Base-by-base conservation (phyloP, 176 grass and related monocot genomes). In the Dendrocalamus sinicus region DNA sequence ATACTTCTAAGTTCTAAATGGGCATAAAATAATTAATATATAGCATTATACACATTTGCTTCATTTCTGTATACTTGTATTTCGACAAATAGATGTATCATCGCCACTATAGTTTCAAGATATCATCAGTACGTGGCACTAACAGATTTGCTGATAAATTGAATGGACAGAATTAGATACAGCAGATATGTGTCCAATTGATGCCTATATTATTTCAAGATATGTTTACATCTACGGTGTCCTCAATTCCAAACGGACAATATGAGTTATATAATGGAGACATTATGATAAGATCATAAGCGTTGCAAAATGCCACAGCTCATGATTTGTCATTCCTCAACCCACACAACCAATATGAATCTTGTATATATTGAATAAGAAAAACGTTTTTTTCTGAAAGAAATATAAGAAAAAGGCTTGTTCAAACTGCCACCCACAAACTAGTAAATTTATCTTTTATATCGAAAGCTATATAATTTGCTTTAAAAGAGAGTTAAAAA, bases 201-300 rank as follows among this genome's bases (percentile, higher is more conserved):
- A 81, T 57, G 35, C 7, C 15, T 81, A 44, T 46, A 44, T 57
- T 40, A 20, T 52, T 61, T 67, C 46, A 81, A 81, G 46, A 14
- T 86, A 24, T 37, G 24, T 35, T 48, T 13, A n/a, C 69, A 83
- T 75, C 39, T 19, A 61, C 57, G 55, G 46, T 75, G 23, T 70
- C 45, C 67, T 45, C 72, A 54, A 17, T 54, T 64, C 23, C 14
- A 9, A 64, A 28, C 8, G 16, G 0, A 35, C 23, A 75, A 28
- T 53, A 55, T 39, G 22, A 71, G 22, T 62, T 61, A 39, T 39
- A 26, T 43, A 54, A 12, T 35, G 46, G 39, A 43, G 67, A 60
- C 35, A 84, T 28, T 78, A 84, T 48, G 67, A 70, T 45, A 53
- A 52, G 44, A 74, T 50, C 70, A 40, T 14, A 75, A 12, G 28